Base-by-base conservation (phyloP, 768 basidiomycete species). In the Fomitopsis serialis region DNA sequence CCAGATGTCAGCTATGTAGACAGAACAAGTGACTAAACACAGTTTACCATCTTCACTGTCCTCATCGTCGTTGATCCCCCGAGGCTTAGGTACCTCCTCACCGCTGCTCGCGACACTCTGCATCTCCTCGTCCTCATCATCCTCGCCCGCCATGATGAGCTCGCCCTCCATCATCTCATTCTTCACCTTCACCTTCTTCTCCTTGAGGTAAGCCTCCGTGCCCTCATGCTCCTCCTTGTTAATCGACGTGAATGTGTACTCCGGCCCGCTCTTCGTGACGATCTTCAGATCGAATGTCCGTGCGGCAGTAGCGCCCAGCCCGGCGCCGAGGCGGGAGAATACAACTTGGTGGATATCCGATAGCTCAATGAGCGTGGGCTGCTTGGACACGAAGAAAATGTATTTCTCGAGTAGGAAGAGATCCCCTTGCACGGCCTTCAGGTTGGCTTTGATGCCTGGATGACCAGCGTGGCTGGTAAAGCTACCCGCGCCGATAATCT, bases 351-450 rank as follows among this genome's bases (percentile, higher is more conserved):
- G 85, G 57, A 98, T 89, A 61, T 97, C 92, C 50, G 82, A 80
- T 58, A 95, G 84, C 61, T 96, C 92, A 61, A 98, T 80, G 63
- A 97, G 85, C 32, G 84, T 83, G 1, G 97, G 96, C 59, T 90
- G 87, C 70, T 98, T 98, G 52, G 96, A 94, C 56, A 98, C 92
- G 73, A 98, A 98, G 72, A 99, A 92, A 45, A 99, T 79, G 68
- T 89, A 92, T 80, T 98, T 98, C 64, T 98, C 97, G 58, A 99
- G 85, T 77, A 98, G 82, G 80, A 97, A 98, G 29, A 99, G 82
- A 67, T 98, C 94, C 55, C 97, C 97, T 69, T 96, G 93, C 3
- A 89, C 80, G 42, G 97, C 97, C 72, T 98, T 98, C 61, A 98
- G 78, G 68, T 98, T 97, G 61, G 92, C 93, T 73, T 98, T 98